Percentiles rank a stretch among this genome's conserved stretches.
These are phyloP conservation scores for Melocanna baccifera DNA, from an alignment of 176 grass and related monocot genomes.

Conservation along the genomic window DNA sequence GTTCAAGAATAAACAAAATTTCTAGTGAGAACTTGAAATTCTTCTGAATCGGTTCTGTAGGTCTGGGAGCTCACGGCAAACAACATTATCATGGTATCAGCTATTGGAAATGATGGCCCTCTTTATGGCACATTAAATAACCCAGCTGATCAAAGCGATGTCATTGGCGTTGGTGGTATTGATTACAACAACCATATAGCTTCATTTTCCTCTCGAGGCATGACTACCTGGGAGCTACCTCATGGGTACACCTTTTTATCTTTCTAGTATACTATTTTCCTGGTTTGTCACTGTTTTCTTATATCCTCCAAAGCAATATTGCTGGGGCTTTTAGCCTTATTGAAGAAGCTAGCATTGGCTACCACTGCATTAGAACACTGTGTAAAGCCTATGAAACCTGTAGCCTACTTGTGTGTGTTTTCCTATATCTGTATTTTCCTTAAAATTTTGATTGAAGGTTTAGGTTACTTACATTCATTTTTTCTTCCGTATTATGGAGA, in stretches of 20 bases:
- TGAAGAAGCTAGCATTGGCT: not conserved
- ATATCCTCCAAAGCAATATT: not conserved
- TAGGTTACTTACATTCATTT: not conserved
- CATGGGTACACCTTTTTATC: slow-evolving; percentile 63
- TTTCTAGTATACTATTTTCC: slow-evolving; percentile 32
- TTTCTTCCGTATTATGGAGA: not conserved
- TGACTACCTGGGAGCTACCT: slow-evolving; percentile 99
- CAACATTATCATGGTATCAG: slow-evolving; percentile 99
- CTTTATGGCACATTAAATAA: slow-evolving; percentile 98
- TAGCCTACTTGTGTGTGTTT: not conserved
- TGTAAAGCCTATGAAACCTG: not conserved
- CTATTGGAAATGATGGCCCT: slow-evolving; percentile 98
- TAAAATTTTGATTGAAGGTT: not conserved
- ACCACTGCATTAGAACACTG: not conserved
- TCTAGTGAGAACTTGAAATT: not conserved
- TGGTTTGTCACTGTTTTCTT: not conserved
- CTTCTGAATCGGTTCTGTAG: slow-evolving; percentile 44
- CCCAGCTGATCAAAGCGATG: slow-evolving; percentile 96
- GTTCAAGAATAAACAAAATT: not conserved
- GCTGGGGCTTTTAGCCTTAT: not conserved
- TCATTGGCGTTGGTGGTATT: slow-evolving; percentile 93
- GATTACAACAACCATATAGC: slow-evolving; percentile 99
- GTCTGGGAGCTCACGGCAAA: slow-evolving; percentile 98
- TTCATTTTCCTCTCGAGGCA: slow-evolving; percentile 97
- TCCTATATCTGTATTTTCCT: not conserved